phyloP scores from a whole-genome alignment of 768 basidiomycete species.

The Scleroderma bovista region DNA sequence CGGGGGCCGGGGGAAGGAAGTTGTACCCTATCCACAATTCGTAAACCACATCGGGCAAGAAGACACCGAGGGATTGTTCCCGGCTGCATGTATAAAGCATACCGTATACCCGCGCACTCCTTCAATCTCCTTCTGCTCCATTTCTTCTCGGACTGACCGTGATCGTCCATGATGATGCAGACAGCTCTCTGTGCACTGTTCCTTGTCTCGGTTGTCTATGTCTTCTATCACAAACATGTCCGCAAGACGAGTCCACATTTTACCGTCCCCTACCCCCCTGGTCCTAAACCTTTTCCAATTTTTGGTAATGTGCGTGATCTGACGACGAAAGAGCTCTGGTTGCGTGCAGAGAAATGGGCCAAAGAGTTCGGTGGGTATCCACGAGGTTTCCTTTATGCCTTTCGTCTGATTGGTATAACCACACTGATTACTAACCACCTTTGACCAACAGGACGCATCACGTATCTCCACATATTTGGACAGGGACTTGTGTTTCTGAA shows the following conservation, averaged over 20 bases:
- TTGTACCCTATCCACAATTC: neutral
- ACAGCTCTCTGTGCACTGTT: slow-evolving; percentile 13
- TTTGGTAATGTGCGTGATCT: slow-evolving; percentile 63
- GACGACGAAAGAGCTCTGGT: slow-evolving; percentile 57
- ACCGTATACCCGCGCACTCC: neutral
- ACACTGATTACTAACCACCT: neutral
- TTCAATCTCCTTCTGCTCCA: neutral
- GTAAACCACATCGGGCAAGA: neutral
- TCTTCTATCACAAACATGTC: slow-evolving; percentile 12
- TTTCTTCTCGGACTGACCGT: neutral
- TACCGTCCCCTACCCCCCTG: slow-evolving; percentile 47
- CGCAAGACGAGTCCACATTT: slow-evolving; percentile 19
- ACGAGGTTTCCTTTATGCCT: neutral
- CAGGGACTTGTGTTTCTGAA: slow-evolving; percentile 67
- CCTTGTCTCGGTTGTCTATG: slow-evolving; percentile 15
- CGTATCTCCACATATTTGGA: slow-evolving; percentile 60
- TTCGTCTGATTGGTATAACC: neutral
- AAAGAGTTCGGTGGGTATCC: slow-evolving; percentile 52
- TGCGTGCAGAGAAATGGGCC: slow-evolving; percentile 56
- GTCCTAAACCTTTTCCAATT: slow-evolving; percentile 59
- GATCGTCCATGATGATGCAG: neutral
- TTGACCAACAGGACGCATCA: slow-evolving; percentile 43
- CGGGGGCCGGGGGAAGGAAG: too few species aligned
- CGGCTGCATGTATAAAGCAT: neutral
- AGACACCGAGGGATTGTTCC: neutral